Conservation (phyloP, 169 alveolate genomes). For the Fabrea salina region DNA sequence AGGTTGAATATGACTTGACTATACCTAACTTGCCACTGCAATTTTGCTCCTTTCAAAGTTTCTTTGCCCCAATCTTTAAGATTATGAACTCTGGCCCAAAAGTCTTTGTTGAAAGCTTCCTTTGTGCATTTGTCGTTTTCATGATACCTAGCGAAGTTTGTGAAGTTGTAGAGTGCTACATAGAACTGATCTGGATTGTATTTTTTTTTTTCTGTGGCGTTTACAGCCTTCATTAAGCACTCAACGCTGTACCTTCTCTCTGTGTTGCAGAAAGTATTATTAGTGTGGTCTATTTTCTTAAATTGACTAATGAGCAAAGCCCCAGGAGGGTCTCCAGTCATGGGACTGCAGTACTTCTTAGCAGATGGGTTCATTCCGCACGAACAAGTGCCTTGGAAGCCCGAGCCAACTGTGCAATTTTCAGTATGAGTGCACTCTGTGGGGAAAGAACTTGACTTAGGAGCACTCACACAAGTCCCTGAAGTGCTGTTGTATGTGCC, state of each 20-base stretch:
- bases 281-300: background rate
- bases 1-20: no score
- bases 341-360: constrained; percentile 3
- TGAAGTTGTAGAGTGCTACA: no score
- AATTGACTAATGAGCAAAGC: background rate
- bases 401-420: background rate
- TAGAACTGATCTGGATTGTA: background rate
- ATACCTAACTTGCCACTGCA: no score
- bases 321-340: constrained; percentile 26
- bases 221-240: background rate
- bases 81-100: background rate
- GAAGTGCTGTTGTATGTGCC: background rate
- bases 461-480: background rate
- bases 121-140: background rate
- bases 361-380: constrained; percentile 20
- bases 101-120: background rate
- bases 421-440: background rate
- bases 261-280: background rate
- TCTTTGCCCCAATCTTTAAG: no score
- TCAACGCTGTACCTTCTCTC: background rate
- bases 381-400: background rate
- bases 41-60: no score
- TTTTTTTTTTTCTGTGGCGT: background rate
- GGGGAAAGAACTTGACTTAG: background rate
- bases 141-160: background rate